phyloP scores from a whole-genome alignment of 163 green algal species.

The Chlorella variabilis region DNA sequence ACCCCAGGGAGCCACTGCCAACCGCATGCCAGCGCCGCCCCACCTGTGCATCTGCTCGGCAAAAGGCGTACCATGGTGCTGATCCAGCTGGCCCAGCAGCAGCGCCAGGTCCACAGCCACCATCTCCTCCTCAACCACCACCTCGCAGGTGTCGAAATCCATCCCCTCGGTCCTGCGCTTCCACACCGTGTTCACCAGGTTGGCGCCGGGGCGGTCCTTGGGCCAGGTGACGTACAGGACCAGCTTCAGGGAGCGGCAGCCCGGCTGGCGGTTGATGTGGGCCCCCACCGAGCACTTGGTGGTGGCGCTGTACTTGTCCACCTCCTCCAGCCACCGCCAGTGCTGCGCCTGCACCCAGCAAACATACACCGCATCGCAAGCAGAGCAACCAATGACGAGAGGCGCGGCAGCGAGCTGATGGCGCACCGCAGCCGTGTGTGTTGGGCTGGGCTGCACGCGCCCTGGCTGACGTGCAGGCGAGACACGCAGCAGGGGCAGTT shows the following conservation, averaged over 20 bases:
- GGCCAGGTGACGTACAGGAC: background rate
- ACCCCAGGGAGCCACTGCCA: background rate
- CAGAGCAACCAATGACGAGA: no score
- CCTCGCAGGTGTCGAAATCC: background rate
- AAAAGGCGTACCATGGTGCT: background rate
- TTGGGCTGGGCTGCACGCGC: no score
- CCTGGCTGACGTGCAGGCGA: no score
- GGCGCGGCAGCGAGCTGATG: no score
- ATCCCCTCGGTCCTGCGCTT: background rate
- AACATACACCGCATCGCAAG: background rate
- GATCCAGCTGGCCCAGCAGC: conserved; percentile 10
- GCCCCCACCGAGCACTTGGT: background rate
- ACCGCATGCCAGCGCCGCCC: background rate
- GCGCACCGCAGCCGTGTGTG: no score
- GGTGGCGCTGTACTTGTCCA: background rate
- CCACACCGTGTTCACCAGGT: background rate
- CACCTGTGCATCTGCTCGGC: conserved; percentile 1
- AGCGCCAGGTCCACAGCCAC: background rate
- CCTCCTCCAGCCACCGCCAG: background rate
- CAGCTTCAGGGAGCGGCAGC: background rate
- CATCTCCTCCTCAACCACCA: background rate
- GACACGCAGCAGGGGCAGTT: no score
- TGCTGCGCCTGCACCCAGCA: background rate
- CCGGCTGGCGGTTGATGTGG: background rate
- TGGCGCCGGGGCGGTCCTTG: background rate